Evolutionary conservation across 1,284 basidiomycete species (phyloP).

Genomic region (Kwoniella shivajii): DNA sequence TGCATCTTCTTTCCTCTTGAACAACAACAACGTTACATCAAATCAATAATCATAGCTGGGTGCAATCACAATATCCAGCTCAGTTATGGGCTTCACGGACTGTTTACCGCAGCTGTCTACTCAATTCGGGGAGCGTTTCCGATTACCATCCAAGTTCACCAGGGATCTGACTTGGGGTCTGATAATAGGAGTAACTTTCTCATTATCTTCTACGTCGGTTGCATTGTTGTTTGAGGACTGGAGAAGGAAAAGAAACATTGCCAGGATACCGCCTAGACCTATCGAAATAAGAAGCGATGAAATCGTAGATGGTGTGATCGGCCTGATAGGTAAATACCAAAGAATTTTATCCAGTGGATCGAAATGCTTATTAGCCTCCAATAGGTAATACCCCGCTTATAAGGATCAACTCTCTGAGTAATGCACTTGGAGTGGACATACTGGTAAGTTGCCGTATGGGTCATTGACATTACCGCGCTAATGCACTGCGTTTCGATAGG

Average conservation of each 20-base stretch:
- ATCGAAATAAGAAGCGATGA: conserved; percentile 73
- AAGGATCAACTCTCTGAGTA: conserved; percentile 85
- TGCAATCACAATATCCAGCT: too few species aligned
- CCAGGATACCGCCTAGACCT: conserved; percentile 60
- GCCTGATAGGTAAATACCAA: conserved; percentile 70
- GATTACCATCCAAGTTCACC: conserved; percentile 36
- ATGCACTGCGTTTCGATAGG: conserved; percentile 51
- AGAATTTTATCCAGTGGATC: background rate
- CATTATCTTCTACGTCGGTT: conserved; percentile 65
- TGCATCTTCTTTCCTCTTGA: too few species aligned
- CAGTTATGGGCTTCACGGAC: conserved; percentile 20
- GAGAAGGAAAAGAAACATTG: conserved; percentile 50
- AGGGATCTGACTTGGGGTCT: conserved; percentile 64
- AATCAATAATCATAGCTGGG: too few species aligned
- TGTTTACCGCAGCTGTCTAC: conserved; percentile 12
- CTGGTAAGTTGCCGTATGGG: conserved; percentile 56
- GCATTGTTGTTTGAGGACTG: conserved; percentile 60
- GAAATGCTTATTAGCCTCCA: background rate
- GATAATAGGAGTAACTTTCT: conserved; percentile 69
- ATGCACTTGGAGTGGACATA: conserved; percentile 89
- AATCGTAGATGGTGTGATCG: conserved; percentile 71
- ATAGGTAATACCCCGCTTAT: conserved; percentile 92
- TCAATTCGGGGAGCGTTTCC: conserved; percentile 27
- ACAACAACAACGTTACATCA: too few species aligned
- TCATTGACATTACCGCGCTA: background rate